Base-by-base conservation (phyloP, 441 rosid genomes). In the Gossypium trilobum region DNA sequence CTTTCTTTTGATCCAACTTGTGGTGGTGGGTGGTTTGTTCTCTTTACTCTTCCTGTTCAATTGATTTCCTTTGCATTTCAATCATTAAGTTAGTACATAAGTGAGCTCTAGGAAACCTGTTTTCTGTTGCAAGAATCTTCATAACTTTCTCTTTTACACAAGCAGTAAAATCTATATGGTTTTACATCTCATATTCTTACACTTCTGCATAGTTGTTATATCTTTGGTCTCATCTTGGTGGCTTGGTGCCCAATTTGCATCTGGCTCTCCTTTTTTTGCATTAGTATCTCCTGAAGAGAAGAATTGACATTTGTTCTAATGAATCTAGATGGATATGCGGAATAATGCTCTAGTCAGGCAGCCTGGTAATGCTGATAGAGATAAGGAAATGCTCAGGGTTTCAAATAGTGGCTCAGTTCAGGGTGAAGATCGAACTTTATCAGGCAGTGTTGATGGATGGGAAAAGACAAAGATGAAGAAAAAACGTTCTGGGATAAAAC, bases 381-480 rank as follows among this genome's bases (percentile, higher is more conserved):
- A 91, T 57, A 88, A 84, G 83, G 97, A 91, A 73, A 78, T 84
- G 78, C 81, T 73, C 20, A 87, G 87, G 78, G 82, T 87, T 78
- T 78, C 89, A 74, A 87, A 76, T 80, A 79, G 80, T 77, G 89
- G 79, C 72, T 83, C 83, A 50, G 80, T 83, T 68, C 92, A 84
- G 75, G 83, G 87, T 71, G 96, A 93, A 73, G 98, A 93, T 71
- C 90, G 90, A 78, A 81, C 89, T 79, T 81, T 88, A 78, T 70
- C 94, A 48, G 83, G 87, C 75, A 85, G 92, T 58, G 88, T 84
- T 78, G 98, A 95, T 81, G 92, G 96, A 75, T 95, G 98, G 98
- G 99, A 95, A 79, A 93, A 91, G 84, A 70, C 91, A 66, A 95
- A 91, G 87, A 85, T 90, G 91, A 95, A 93, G 90, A 95, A 93